Evolutionary conservation across 2,329 filamentous ascomycete species (phyloP).

Genomic region (Pseudogymnoascus verrucosus): DNA sequence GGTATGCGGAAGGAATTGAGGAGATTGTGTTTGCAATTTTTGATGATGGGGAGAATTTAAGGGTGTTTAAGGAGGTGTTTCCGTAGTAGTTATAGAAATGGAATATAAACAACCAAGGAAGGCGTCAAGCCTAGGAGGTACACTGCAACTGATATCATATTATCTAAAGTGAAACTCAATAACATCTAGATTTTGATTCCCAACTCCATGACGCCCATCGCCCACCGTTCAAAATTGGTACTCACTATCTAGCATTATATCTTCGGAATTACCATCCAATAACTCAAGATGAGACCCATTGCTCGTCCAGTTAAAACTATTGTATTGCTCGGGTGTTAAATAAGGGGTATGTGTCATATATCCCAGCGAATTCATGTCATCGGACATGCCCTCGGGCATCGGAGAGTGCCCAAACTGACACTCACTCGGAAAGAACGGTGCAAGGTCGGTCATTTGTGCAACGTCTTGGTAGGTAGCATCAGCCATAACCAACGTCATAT

Average conservation of each 20-base stretch:
- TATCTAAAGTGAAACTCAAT: background rate
- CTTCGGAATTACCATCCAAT: background rate
- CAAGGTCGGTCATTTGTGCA: background rate
- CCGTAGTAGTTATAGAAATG: constrained; percentile 17
- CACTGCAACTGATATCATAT: background rate
- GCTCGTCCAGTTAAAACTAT: background rate
- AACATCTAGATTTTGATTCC: background rate
- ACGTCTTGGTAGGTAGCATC: background rate
- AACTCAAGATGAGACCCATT: background rate
- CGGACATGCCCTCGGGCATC: background rate
- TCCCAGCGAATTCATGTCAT: background rate
- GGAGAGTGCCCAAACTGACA: background rate
- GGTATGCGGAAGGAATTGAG: constrained; percentile 53
- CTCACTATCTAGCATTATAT: background rate
- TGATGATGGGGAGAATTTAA: constrained; percentile 43
- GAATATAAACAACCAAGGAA: background rate
- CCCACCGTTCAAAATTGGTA: background rate
- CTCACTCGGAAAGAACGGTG: background rate
- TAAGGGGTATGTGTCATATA: background rate
- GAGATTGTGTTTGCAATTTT: constrained; percentile 57
- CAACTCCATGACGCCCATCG: background rate
- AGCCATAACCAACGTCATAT: background rate
- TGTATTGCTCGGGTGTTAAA: background rate
- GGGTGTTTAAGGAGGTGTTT: constrained; percentile 37
- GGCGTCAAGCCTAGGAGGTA: background rate